Conservation (phyloP, 306 rosid genomes). For the Gleditsia sinensis region DNA sequence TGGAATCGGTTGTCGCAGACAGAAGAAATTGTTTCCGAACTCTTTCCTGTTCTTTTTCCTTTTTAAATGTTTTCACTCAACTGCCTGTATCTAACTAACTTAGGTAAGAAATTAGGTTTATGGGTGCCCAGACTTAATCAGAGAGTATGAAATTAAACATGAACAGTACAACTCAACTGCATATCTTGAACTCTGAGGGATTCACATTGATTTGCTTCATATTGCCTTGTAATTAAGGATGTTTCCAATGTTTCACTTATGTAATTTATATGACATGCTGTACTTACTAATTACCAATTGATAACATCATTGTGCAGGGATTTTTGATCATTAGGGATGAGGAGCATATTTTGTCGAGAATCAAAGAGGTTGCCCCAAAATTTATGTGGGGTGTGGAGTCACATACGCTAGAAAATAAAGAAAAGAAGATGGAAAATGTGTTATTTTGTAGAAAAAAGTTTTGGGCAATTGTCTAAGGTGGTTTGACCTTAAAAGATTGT, state of each 20-base stretch:
- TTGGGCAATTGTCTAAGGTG: constrained; percentile 70
- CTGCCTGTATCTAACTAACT: background rate
- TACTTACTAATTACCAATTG: background rate
- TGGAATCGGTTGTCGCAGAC: background rate
- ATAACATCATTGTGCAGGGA: constrained; percentile 62
- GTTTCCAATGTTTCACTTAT: background rate
- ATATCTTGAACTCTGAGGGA: background rate
- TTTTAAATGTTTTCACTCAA: background rate
- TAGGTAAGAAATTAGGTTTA: background rate
- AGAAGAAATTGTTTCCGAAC: background rate
- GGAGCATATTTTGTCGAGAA: constrained; percentile 55
- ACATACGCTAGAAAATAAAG: constrained; percentile 62
- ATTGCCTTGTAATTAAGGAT: background rate
- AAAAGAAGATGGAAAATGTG: constrained; percentile 69
- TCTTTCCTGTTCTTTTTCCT: background rate
- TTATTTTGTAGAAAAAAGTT: constrained; percentile 85
- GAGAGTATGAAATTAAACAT: background rate
- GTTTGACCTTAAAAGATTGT: constrained; percentile 10
- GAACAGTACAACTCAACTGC: background rate
- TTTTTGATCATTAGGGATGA: constrained; percentile 78
- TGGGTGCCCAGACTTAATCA: background rate
- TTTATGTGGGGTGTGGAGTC: constrained; percentile 79
- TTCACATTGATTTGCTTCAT: background rate
- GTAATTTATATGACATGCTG: background rate
- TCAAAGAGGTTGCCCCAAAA: constrained; percentile 64